phyloP scores from a whole-genome alignment of 768 basidiomycete genomes.

The Tylopilus plumbeoviolaceoides region DNA sequence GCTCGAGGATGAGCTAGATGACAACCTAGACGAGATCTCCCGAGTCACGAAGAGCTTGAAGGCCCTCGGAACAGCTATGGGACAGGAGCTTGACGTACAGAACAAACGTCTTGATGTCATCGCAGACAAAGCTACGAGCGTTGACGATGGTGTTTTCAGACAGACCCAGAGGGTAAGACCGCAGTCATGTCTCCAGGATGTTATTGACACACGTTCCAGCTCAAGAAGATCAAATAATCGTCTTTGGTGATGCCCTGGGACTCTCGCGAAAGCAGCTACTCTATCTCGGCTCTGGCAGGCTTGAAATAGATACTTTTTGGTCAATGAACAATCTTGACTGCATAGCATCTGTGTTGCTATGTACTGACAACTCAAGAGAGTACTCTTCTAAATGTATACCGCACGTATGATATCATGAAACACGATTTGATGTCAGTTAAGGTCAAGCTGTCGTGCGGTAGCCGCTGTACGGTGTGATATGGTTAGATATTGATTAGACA shows the following conservation, averaged over 20 bases:
- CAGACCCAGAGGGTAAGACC: constrained; percentile 75
- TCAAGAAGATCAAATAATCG: constrained; percentile 55
- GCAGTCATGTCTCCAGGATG: constrained; percentile 22
- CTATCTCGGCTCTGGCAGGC: background rate
- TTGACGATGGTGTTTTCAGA: constrained; percentile 73
- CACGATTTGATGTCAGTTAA: no score
- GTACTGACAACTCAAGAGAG: background rate
- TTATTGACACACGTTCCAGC: constrained; percentile 33
- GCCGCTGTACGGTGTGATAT: no score
- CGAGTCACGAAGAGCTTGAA: constrained; percentile 75
- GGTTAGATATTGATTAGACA: no score
- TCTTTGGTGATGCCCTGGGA: background rate
- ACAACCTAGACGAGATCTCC: constrained; percentile 83
- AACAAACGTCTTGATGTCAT: constrained; percentile 76
- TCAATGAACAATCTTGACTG: background rate
- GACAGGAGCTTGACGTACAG: constrained; percentile 84
- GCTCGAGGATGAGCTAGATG: constrained; percentile 90
- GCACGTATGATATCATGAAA: background rate
- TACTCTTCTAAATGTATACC: background rate
- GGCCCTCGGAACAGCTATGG: constrained; percentile 76
- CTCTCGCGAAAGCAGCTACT: background rate
- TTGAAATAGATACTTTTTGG: constrained; percentile 19
- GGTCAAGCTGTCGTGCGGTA: no score
- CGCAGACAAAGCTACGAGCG: constrained; percentile 67
- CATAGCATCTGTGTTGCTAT: background rate